Evolutionary conservation across 2,329 filamentous ascomycete species (phyloP), one percentile per base, ranked within the genome.

Genomic region (Bertia moriformis): DNA sequence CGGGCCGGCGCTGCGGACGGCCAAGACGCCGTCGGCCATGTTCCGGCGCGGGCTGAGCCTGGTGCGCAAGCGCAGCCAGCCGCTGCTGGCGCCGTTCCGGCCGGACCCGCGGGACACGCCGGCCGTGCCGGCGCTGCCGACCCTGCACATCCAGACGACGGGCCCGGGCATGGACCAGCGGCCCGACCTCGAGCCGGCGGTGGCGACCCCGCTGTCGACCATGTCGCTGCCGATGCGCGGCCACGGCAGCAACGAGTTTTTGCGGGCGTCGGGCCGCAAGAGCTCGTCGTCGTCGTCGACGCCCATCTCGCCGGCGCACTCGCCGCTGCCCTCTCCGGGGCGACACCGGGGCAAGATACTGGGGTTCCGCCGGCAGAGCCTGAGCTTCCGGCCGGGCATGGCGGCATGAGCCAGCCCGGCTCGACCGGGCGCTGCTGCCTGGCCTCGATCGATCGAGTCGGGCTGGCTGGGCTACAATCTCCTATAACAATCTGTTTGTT

Each of bases 61-160:
- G 19, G 65, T 66, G 38, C 62, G 65, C 49, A 73, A 71, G 61
- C 63, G 67, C 45, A 75, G 70, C 57, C 61, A 62, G 40, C 66
- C 67, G 4, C 57, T 59, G 18, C 57, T 75, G 44, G 60, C 56
- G 45, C 45, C 53, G 10, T 36, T 36, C 14, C 7, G 22, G 22
- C 22, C 22, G 7, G n/a, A 10, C 7, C 22, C 22, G 7, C 7
- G 7, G 7, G 7, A 7, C 7, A 27, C n/a, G 22, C 22, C 22
- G 7, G 22, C 22, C n/a, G n/a, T n/a, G n/a, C n/a, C n/a, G n/a
- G n/a, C n/a, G n/a, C n/a, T n/a, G n/a, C n/a, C n/a, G n/a, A n/a
- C n/a, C n/a, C 22, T 27, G 7, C 22, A 27, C 22, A 27, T 27
- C 22, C 22, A 27, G 22, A 27, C 22, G 7, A 10, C 22, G 22